phyloP scores from a whole-genome alignment of 2,329 filamentous ascomycete genomes.

The Cladophialophora bantiana region DNA sequence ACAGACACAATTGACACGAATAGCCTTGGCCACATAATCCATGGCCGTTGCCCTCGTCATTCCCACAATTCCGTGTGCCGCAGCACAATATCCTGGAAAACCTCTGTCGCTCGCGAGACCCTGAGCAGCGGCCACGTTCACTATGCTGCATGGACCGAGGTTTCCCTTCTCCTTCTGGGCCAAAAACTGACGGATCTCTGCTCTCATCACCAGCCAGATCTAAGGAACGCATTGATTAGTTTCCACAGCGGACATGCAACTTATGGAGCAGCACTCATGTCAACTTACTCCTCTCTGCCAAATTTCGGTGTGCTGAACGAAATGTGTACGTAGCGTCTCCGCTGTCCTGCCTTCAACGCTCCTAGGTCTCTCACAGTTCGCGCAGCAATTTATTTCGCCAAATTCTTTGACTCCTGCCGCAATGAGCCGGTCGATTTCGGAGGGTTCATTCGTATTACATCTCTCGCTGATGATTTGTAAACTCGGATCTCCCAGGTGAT shows the following conservation, averaged over 20 bases:
- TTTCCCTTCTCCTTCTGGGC: constrained; percentile 64
- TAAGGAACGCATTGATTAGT: constrained; percentile 45
- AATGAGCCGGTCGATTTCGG: constrained; percentile 60
- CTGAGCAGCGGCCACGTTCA: constrained; percentile 61
- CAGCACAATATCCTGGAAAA: constrained; percentile 20
- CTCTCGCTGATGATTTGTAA: constrained; percentile 42
- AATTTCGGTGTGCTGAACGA: not conserved
- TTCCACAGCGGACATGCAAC: constrained; percentile 33
- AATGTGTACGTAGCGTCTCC: not conserved
- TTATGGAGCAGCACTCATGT: constrained; percentile 34
- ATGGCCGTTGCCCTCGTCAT: constrained; percentile 63
- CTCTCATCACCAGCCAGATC: constrained; percentile 64
- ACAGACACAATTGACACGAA: constrained; percentile 54
- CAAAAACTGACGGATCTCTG: constrained; percentile 49
- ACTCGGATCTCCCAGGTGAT: not conserved
- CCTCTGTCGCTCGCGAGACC: constrained; percentile 51
- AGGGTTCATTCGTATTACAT: constrained; percentile 54
- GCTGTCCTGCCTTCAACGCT: not conserved
- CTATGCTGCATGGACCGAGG: constrained; percentile 53
- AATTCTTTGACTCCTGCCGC: constrained; percentile 64
- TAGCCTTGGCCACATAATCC: constrained; percentile 55
- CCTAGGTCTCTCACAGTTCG: constrained; percentile 42
- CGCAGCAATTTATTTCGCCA: constrained; percentile 46
- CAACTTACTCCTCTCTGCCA: not conserved
- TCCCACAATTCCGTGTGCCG: constrained; percentile 29